A percentile compares a stretch with the other conserved stretches of the same genome.
Evolutionary conservation across 2,329 filamentous ascomycete genomes (phyloP).

Genomic region (Trichoderma atroviride): DNA sequence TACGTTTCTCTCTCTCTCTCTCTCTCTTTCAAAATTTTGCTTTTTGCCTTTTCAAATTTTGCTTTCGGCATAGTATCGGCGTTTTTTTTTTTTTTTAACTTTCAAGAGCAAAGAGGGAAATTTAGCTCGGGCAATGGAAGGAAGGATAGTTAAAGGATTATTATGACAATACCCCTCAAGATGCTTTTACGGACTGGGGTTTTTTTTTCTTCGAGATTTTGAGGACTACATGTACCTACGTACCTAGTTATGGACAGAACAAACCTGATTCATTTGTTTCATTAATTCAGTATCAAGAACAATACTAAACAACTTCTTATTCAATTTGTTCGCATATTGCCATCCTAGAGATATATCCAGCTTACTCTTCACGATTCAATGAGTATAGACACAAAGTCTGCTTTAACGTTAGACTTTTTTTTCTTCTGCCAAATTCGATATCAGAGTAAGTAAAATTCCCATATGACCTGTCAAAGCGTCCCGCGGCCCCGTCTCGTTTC

Average conservation of each 20-base stretch:
- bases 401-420: conserved; percentile 10
- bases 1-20: neutral
- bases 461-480: conserved; percentile 7
- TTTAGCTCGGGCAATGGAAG: conserved; percentile 15
- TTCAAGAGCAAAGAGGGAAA: neutral
- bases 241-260: neutral
- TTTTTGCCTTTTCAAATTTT: neutral
- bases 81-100: neutral
- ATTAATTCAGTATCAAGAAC: neutral
- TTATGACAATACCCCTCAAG: conserved; percentile 17
- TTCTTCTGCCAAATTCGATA: conserved; percentile 21
- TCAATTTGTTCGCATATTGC: neutral
- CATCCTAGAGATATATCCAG: neutral
- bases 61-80: conserved; percentile 22
- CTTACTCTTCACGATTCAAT: conserved; percentile 6
- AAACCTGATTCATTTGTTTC: neutral
- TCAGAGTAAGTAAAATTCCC: conserved; percentile 7
- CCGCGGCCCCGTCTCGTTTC: neutral
- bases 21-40: neutral
- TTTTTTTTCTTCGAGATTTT: neutral
- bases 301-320: neutral
- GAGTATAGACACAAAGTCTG: neutral
- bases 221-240: neutral
- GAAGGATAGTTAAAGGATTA: neutral
- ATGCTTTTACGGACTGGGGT: neutral